A percentile compares a stretch with the other conserved stretches of the same genome.
These are phyloP conservation scores for Quercus lobata DNA, from an alignment of 331 rosid genomes.

Conservation along the genomic window DNA sequence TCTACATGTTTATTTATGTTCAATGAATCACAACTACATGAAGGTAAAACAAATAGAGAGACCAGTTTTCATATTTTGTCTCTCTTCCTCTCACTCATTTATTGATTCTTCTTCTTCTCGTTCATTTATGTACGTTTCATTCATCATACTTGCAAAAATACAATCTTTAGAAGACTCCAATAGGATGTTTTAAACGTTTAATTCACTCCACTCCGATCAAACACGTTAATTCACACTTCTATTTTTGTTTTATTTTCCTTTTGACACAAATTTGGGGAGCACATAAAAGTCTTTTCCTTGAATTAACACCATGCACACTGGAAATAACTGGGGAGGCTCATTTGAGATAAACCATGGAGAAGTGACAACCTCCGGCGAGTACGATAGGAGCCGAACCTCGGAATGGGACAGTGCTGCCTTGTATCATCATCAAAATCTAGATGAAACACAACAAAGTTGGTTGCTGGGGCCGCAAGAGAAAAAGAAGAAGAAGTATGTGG, in stretches of 20 bases:
- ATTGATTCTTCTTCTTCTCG: not conserved
- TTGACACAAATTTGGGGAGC: not conserved
- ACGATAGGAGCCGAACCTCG: not conserved
- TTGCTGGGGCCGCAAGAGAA: conserved; percentile 19
- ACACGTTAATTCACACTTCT: not conserved
- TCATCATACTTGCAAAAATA: not conserved
- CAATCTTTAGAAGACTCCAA: not conserved
- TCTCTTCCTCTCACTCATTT: not conserved
- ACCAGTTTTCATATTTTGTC: not conserved
- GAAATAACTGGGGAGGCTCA: conserved; percentile 31
- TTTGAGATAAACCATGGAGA: conserved; percentile 1
- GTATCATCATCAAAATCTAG: conserved; percentile 5
- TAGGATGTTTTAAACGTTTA: not conserved
- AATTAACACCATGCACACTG: conserved; percentile 16
- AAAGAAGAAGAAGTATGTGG: conserved; percentile 29
- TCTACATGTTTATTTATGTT: not conserved
- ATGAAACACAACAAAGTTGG: conserved; percentile 31
- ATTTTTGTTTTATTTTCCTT: not conserved
- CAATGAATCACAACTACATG: not conserved
- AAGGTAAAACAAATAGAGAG: not conserved
- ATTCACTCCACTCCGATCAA: not conserved
- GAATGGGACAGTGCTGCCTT: conserved; percentile 30
- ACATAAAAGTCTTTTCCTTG: not conserved
- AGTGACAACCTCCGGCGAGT: not conserved
- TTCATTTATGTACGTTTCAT: not conserved